Percentiles rank a stretch among this genome's conserved stretches.
phyloP scores from a whole-genome alignment of 371 early-diverging fungal species.

The Dichotomocladium elegans region DNA sequence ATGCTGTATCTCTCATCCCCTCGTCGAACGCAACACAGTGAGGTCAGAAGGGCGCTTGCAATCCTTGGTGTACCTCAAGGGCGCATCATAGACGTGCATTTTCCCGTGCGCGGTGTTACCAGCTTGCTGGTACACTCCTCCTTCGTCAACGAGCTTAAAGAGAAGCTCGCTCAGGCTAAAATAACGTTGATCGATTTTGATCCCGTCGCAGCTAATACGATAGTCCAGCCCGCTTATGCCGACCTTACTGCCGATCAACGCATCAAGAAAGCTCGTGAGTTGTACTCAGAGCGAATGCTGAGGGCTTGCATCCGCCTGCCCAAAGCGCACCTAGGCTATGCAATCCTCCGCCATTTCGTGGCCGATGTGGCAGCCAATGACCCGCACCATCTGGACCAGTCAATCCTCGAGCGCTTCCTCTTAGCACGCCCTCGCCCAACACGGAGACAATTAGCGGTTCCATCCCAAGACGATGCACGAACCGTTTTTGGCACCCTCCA shows the following conservation, averaged over 20 bases:
- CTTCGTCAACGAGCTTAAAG: no score
- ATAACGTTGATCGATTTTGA: no score
- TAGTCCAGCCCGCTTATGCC: no score
- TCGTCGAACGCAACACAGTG: background rate
- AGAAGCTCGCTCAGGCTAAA: no score
- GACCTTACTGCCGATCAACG: background rate
- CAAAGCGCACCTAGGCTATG: background rate
- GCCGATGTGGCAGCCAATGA: background rate
- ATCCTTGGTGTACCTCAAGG: no score
- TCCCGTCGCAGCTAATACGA: no score
- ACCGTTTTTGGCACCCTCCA: no score
- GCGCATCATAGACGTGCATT: no score
- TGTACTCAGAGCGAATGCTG: conserved; percentile 1
- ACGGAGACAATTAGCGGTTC: no score
- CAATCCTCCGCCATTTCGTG: background rate
- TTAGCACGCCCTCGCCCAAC: background rate
- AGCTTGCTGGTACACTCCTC: no score
- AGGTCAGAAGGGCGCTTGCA: background rate
- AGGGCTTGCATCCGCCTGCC: background rate
- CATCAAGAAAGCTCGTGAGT: background rate
- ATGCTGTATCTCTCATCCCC: no score
- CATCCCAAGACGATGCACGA: background rate
- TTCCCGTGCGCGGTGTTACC: no score
- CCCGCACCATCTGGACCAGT: background rate
- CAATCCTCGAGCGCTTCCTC: background rate